Conservation (phyloP, 257 asterid genomes). For the Nemophila menziesii region DNA sequence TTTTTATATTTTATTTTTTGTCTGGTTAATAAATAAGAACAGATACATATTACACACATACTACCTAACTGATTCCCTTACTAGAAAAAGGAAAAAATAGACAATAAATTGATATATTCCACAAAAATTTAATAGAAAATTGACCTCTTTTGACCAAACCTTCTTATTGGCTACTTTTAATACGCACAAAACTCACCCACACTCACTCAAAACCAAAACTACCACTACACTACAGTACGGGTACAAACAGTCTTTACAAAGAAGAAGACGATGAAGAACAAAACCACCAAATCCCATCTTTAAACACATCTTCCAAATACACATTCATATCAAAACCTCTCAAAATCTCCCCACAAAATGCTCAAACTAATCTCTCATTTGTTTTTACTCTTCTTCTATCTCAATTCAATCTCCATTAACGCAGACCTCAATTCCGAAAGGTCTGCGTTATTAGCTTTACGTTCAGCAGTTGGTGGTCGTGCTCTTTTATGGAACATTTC, state of each 20-base stretch:
- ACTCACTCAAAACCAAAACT: not conserved
- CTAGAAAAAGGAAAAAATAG: too few species aligned
- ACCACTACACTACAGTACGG: not conserved
- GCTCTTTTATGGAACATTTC: conserved; percentile 59
- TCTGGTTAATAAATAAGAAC: too few species aligned
- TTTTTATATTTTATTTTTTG: too few species aligned
- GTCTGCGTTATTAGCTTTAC: conserved; percentile 59
- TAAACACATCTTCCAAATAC: not conserved
- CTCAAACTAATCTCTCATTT: conserved; percentile 5
- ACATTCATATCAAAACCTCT: not conserved
- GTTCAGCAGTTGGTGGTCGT: conserved; percentile 75
- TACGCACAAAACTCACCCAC: not conserved
- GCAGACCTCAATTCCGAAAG: conserved; percentile 66
- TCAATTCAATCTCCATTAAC: conserved; percentile 12
- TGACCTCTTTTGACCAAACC: too few species aligned
- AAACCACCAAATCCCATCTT: not conserved
- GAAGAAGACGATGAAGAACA: conserved; percentile 2
- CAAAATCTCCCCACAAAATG: not conserved
- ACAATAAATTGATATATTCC: too few species aligned
- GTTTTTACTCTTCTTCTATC: conserved; percentile 15
- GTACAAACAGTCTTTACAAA: not conserved
- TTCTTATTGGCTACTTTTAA: not conserved
- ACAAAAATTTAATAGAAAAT: too few species aligned
- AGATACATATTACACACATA: too few species aligned
- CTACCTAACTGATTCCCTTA: too few species aligned